A percentile compares a stretch with the other conserved stretches of the same genome.
phyloP scores from a whole-genome alignment of 2,329 filamentous ascomycete species.

The Coniella lustricola region DNA sequence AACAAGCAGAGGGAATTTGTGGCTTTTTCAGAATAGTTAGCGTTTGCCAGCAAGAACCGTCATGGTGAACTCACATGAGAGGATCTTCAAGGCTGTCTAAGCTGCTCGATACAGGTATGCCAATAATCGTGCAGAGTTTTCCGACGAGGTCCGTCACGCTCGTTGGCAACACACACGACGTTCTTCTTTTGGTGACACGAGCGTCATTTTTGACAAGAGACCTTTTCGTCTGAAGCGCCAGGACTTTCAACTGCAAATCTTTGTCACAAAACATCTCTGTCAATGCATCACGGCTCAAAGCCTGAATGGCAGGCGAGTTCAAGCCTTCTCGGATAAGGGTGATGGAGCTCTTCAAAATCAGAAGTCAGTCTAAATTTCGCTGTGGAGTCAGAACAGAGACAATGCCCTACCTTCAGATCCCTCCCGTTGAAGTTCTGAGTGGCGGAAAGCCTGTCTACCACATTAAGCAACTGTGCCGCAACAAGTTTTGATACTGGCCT shows the following conservation, averaged over 20 bases:
- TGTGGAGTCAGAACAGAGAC: background rate
- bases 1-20: slow-evolving; percentile 17
- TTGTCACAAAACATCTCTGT: slow-evolving; percentile 7
- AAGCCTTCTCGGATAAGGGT: slow-evolving; percentile 6
- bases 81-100: slow-evolving; percentile 5
- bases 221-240: background rate
- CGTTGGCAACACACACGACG: background rate
- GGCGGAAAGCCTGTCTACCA: slow-evolving; percentile 1
- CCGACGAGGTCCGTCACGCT: background rate
- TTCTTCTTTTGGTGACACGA: slow-evolving; percentile 8
- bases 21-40: slow-evolving; percentile 6
- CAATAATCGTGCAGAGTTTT: slow-evolving; percentile 3
- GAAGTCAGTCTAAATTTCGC: background rate
- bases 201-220: background rate
- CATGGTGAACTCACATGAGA: slow-evolving; percentile 7
- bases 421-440: background rate
- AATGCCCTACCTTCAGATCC: slow-evolving; percentile 7
- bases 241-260: slow-evolving; percentile 4
- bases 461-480: slow-evolving; percentile 20
- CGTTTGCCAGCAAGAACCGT: background rate
- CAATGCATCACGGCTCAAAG: slow-evolving; percentile 2
- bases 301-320: background rate
- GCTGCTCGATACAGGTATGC: background rate
- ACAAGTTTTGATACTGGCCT: slow-evolving; percentile 22
- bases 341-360: slow-evolving; percentile 4